Evolutionary conservation across 805 yeast genomes (phyloP).

Genomic region (Aciculoconidium aculeatum): DNA sequence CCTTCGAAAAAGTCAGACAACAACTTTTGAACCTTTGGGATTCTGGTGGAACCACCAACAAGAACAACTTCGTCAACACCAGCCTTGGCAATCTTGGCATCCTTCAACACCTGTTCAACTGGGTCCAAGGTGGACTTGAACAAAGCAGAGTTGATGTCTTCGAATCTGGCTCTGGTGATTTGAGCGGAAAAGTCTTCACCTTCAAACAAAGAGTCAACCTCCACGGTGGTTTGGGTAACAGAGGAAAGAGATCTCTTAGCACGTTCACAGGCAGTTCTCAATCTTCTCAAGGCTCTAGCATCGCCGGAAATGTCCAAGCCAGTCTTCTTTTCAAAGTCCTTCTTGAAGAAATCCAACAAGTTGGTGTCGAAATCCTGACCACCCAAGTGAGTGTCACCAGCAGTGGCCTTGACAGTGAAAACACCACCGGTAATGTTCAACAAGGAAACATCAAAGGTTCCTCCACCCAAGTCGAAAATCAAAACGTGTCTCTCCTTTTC

Average conservation of each 20-base stretch:
- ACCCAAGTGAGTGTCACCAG: conserved; percentile 50
- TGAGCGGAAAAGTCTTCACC: conserved; percentile 47
- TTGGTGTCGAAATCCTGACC: conserved; percentile 49
- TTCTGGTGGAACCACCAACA: conserved; percentile 49
- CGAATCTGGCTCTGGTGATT: conserved; percentile 47
- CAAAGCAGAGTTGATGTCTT: conserved; percentile 44
- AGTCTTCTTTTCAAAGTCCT: conserved; percentile 43
- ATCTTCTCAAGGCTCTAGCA: conserved; percentile 46
- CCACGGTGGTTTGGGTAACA: conserved; percentile 45
- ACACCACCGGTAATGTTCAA: conserved; percentile 93
- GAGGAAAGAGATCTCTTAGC: conserved; percentile 47
- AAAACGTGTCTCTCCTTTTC: conserved; percentile 63
- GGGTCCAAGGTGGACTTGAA: conserved; percentile 47
- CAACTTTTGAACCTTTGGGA: conserved; percentile 46
- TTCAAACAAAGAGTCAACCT: conserved; percentile 44
- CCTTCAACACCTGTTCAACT: conserved; percentile 46
- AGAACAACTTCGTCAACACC: conserved; percentile 43
- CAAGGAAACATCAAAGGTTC: conserved; percentile 94
- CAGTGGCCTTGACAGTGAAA: conserved; percentile 91
- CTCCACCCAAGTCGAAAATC: conserved; percentile 96
- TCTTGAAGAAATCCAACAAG: conserved; percentile 43
- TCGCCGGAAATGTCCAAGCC: conserved; percentile 42
- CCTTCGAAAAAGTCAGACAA: conserved; percentile 47
- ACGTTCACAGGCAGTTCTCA: conserved; percentile 49
- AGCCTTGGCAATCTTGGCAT: conserved; percentile 37